Base-by-base conservation (phyloP, 345 rosid species). In the Excoecaria agallocha region DNA sequence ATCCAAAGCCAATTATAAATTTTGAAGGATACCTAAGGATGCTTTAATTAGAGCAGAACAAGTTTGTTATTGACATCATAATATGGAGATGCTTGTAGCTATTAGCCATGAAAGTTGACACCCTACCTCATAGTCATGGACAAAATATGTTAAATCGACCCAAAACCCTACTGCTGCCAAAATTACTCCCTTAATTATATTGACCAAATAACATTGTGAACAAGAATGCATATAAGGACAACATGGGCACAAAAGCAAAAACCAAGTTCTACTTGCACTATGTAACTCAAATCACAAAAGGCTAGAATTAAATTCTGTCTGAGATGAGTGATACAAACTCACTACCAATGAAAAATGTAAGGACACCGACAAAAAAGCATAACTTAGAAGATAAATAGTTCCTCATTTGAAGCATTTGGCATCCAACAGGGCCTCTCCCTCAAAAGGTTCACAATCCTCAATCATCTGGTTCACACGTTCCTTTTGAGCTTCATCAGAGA, bases 381-480 rank as follows among this genome's bases (percentile, higher is more conserved):
- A 30, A 52, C 46, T 51, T 49, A 6, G 25, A n/a, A 58, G 19
- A 39, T 22, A 37, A 55, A 73, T 3, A 35, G 60, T 48, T 35
- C 15, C 60, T 82, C 89, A 94, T 85, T 94, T 94, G 74, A 94
- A 91, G 93, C 98, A 94, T 86, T 94, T 94, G 74, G 98, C 97
- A 81, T 92, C 97, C 88, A 90, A 80, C 16, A 94, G 92, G 22
- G 90, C 66, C 82, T 94, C 92, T 16, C 97, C 98, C 81, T 94
- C 98, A 24, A 92, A 94, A 46, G 98, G 98, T 83, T 92, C 98
- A 0, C 48, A 68, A 51, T 94, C 97, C 79, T 94, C 98, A 5
- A 92, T 94, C 97, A 94, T 92, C 89, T 92, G 97, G 63, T 70
- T 94, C 50, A 86, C 98, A 0, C 97, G 90, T 77, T 92, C 98